Conservation (phyloP, 805 yeast genomes). For the Candida silvicultrix region DNA sequence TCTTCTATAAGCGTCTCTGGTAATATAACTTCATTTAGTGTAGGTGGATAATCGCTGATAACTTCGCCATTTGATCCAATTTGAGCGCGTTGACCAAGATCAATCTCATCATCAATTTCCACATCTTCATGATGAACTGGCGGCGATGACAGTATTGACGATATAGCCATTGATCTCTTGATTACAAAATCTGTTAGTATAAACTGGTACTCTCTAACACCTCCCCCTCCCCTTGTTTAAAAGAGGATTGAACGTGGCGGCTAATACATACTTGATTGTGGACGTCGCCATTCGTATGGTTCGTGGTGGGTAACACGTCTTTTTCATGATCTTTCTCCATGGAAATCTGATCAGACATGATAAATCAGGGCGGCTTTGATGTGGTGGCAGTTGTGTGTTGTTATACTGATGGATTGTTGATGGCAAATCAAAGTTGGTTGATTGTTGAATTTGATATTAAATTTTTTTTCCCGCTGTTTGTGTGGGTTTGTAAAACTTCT, state of each 20-base stretch:
- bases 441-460: too few species aligned
- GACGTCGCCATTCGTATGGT: neutral
- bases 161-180: slow-evolving; percentile 11
- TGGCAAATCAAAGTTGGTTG: neutral
- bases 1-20: slow-evolving; percentile 11
- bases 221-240: too few species aligned
- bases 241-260: too few species aligned
- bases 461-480: neutral
- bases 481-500: too few species aligned
- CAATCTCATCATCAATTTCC: neutral
- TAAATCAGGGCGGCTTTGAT: too few species aligned
- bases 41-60: neutral
- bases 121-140: slow-evolving; percentile 1
- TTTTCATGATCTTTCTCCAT: too few species aligned
- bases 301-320: neutral
- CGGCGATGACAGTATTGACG: slow-evolving; percentile 17
- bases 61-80: slow-evolving; percentile 2
- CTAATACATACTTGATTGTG: neutral
- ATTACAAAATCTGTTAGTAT: too few species aligned
- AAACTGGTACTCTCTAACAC: too few species aligned
- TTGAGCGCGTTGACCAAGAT: slow-evolving; percentile 1
- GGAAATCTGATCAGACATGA: neutral
- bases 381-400: too few species aligned
- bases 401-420: too few species aligned
- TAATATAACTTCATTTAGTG: neutral